Base-by-base conservation (phyloP, 2,329 filamentous ascomycete genomes). In the Xylaria sp. region DNA sequence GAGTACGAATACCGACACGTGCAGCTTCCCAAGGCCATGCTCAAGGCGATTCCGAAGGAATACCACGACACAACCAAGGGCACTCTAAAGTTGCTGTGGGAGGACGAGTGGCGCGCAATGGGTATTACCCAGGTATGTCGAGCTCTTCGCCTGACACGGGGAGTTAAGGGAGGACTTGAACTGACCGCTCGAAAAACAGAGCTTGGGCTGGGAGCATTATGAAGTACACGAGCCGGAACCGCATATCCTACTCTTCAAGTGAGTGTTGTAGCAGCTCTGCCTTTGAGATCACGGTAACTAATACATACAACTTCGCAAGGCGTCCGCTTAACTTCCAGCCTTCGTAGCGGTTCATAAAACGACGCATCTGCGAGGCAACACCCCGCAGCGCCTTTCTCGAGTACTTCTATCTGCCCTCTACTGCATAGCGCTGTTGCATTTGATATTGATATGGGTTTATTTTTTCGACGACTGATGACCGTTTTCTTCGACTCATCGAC, bases 211-310 rank as follows among this genome's bases (percentile, higher is more conserved):
- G 96, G 95, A 98, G 81, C 96, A 99, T 82, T 99, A 99, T 80
- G 96, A 99, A 82, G 96, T 99, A 64, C 96, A 99, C 81, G 96
- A 98, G 82, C 96, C 96, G 52, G 96, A 99, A 84, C 96, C 96
- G 73, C 96, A 99, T 81, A 99, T 99, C 78, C 88, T 99, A 64
- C 89, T 99, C 39, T 99, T 99, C 89, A 99, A 99, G 95, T 98
- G 84, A 81, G 92, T 86, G 48, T 23, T 39, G n/a, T 33, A 31
- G n/a, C 68, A 66, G 12, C 1, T 41, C 49, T 58, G 36, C 51
- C 31, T 52, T 23, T 54, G 3, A 8, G 13, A 33, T 15, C 31
- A 64, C 54, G 33, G 64, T 69, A 54, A 73, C 71, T 68, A 55
- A 70, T 33, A 18, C 25, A 20, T 28, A 31, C 12, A 58, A 56